Evolutionary conservation across 345 rosid species (phyloP), one percentile per base, ranked within the genome.

Genomic region (Combretum micranthum): DNA sequence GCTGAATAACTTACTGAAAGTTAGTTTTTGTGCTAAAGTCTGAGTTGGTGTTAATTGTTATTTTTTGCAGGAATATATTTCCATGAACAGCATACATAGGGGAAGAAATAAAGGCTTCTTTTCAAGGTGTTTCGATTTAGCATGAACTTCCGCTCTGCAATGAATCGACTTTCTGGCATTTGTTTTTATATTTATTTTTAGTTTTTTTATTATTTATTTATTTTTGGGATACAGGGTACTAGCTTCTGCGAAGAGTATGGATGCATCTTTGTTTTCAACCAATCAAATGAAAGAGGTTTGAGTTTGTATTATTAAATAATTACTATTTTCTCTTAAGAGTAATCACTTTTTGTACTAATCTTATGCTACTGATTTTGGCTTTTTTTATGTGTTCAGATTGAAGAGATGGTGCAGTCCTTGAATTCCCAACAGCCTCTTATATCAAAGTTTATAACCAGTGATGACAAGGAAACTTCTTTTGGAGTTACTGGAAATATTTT

Each of bases 281-380:
- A 72, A 71, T 61, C 89, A 82, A 65, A 59, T 63, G 47, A 76
- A 64, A 63, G 88, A 94, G 99, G 99, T 94, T 62, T 52, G 68
- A 47, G 64, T 52, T 20, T 49, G 5, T 66, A 47, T 26, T 57
- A 49, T 20, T 18, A 13, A 18, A 49, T 55, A 45, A 53, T 17
- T 50, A 18, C 20, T 12, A 19, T 18, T 50, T 46, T 46, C 19
- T 46, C 1, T 46, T 48, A 50, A 20, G 26, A 20, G 21, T 15
- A n/a, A 3, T 19, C 16, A 8, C 14, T 13, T 2, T 63, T 59
- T 47, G 51, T 19, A 26, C 69, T 15, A 37, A 26, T n/a, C n/a
- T n/a, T 23, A 44, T 42, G 48, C 43, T 52, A 56, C 56, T 50
- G 15, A 60, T 58, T 22, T n/a, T 53, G 60, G 56, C 47, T 64